Base-by-base conservation (phyloP, 345 rosid genomes). In the Linum tenue region DNA sequence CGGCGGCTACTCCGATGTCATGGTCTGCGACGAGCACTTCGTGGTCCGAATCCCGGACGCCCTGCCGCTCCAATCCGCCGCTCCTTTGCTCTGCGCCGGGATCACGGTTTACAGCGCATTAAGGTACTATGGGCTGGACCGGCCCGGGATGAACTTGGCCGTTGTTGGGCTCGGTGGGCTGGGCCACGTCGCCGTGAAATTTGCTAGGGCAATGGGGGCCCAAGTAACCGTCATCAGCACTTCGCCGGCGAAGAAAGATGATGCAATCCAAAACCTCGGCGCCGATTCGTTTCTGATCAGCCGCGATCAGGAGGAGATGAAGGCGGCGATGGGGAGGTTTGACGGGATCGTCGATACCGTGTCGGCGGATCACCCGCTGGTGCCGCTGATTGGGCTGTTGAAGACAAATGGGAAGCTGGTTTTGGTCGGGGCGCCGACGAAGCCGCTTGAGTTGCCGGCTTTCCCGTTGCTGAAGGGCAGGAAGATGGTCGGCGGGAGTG, bases 331-430 rank as follows among this genome's bases (percentile, higher is more conserved):
- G 31, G 31, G 31, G 31, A 22, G 31, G 31, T 22, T 22, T 22
- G 88, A 85, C 77, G 85, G 82, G 15, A 82, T 85, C 7, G 79
- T 88, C 4, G 87, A 88, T 59, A 87, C 87, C 0, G 85, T 80
- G 0, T 78, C 87, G 0, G 87, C 86, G 3, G 64, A 59, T 15
- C 87, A 84, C 59, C 71, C 83, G 0, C 61, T 85, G 11, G 4
- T 68, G 66, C 86, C 91, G 0, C 44, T 88, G 66, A 12, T 84
- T 7, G 72, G 74, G 40, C 79, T 88, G 48, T 62, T 88, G 50
- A 85, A 82, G 69, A 3, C 67, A 31, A 56, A 82, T 62, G 90
- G 88, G 12, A 87, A 71, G 58, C 76, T 87, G 17, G 67, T 83
- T 43, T 37, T 83, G 71, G 76, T 88, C 40, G 87, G 89, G 50